phyloP scores from a whole-genome alignment of 805 yeast species.

The Phaffomyces thermotolerans region DNA sequence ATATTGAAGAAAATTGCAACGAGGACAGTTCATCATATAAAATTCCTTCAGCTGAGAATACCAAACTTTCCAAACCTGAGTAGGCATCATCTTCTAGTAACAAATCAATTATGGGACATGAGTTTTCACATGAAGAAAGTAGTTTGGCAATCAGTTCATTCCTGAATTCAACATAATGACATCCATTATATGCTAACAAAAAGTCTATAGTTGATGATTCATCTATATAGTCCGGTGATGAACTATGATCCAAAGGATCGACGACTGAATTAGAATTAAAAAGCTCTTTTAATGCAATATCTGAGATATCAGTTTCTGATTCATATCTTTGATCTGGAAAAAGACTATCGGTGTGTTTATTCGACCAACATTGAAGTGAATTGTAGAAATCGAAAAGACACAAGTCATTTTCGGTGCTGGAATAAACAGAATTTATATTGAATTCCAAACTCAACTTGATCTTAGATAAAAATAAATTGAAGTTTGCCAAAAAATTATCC shows the following conservation, averaged over 20 bases:
- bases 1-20: neutral
- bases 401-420: neutral
- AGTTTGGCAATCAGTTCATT: constrained; percentile 24
- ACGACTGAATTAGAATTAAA: constrained; percentile 25
- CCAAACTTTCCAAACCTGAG: constrained; percentile 10
- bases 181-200: constrained; percentile 20
- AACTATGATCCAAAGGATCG: constrained; percentile 12
- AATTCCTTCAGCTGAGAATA: constrained; percentile 20
- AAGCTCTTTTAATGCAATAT: constrained; percentile 23
- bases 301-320: constrained; percentile 2
- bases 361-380: constrained; percentile 18
- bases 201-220: constrained; percentile 19
- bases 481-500: constrained; percentile 3
- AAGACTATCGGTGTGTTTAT: constrained; percentile 23
- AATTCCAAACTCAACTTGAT: neutral
- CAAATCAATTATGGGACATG: constrained; percentile 30
- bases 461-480: constrained; percentile 6
- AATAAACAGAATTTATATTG: constrained; percentile 2
- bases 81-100: constrained; percentile 29
- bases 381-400: constrained; percentile 10
- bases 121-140: constrained; percentile 11
- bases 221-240: constrained; percentile 9
- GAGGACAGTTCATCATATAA: constrained; percentile 4
- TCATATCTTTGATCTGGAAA: constrained; percentile 8
- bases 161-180: constrained; percentile 34